phyloP scores from a whole-genome alignment of 2,329 filamentous ascomycete species.

The Aspergillus fijiensis region DNA sequence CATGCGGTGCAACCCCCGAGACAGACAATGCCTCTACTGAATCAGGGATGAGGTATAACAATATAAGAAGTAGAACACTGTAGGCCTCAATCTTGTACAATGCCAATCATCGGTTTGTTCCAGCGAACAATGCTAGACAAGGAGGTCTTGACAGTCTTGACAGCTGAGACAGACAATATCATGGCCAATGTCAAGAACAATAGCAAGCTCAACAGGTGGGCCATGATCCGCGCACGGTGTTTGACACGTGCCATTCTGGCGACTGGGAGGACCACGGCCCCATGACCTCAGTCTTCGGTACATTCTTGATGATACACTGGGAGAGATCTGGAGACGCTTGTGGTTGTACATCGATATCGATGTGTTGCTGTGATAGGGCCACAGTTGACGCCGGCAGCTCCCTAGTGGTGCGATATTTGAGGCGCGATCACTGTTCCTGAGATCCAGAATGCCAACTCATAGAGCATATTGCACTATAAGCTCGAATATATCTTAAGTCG shows the following conservation, averaged over 20 bases:
- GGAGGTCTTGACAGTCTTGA: neutral
- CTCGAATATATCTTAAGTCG: no score
- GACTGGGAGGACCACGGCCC: neutral
- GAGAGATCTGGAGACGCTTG: neutral
- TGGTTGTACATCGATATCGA: neutral
- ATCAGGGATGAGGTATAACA: conserved; percentile 6
- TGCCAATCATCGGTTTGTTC: conserved; percentile 2
- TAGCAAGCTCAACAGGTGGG: conserved; percentile 3
- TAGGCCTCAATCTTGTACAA: conserved; percentile 11
- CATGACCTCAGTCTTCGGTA: neutral
- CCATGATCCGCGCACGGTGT: neutral
- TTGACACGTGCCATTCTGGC: neutral
- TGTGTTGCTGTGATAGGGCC: neutral
- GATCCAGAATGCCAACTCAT: neutral
- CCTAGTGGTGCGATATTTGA: neutral
- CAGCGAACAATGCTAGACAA: neutral
- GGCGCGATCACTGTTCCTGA: neutral
- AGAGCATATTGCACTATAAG: no score
- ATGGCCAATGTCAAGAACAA: conserved; percentile 1
- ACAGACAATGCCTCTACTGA: conserved; percentile 29
- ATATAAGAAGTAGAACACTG: conserved; percentile 6
- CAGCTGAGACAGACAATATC: conserved; percentile 15
- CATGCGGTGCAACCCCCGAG: conserved; percentile 23
- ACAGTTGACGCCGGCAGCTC: neutral
- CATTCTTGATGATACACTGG: no score